Evolutionary conservation across 352 stramenopile species (phyloP), one percentile per base, ranked within the genome.

Genomic region (Phytopythium mirpurense): DNA sequence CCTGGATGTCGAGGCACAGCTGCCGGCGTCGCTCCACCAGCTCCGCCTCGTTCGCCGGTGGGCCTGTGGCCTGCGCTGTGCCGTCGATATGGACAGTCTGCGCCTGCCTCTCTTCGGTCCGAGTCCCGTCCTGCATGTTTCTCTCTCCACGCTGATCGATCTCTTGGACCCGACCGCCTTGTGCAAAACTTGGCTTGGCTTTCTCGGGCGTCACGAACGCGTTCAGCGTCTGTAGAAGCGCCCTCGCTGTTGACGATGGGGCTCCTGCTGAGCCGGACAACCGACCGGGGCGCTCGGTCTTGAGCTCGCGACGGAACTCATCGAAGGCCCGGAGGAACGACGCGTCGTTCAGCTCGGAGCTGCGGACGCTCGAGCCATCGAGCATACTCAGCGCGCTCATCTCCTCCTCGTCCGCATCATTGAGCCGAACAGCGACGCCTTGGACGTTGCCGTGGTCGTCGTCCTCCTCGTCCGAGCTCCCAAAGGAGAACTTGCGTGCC

Each of bases 401-500:
- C 2, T 24, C 51, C 37, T 75, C 19, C 47, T 24, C 23, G 27
- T 48, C n/a, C n/a, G n/a, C 37, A 29, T 51, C 41, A 12, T 31
- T 36, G 41, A 64, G 57, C 26, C 16, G 5, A n/a, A 5, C 5
- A 12, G 5, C 34, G 4, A n/a, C n/a, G n/a, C n/a, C n/a, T n/a
- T n/a, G 0, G 8, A 0, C 3, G 21, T 65, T 56, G 40, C 35
- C 42, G 23, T 46, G 12, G 10, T 60, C 67, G 1, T 67, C 49
- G 5, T 79, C 70, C 37, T 83, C 67, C 36, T 82, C 78, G 7
- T 83, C 75, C 0, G 72, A 86, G 37, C 69, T 78, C 34, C 78
- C 71, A 23, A 89, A 89, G 12, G 70, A 78, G 48, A 89, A 77
- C 49, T 73, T 83, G 34, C 72, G 70, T 41, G 67, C 69, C 47